Evolutionary conservation across 129 eudicot species (phyloP), one percentile per base, ranked within the genome.

Genomic region (Lactuca saligna): DNA sequence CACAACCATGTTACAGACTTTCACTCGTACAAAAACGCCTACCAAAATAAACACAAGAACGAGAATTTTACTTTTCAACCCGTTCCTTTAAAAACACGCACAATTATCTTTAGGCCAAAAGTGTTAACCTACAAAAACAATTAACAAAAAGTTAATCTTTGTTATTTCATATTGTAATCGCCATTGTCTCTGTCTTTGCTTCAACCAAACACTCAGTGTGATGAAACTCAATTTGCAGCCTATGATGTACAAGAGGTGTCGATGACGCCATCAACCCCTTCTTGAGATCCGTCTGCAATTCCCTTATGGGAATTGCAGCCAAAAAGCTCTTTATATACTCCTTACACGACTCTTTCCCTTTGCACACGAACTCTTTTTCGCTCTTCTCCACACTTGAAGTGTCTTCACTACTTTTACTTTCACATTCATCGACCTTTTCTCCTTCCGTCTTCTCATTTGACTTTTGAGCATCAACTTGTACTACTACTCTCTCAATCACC

Each of bases 271-370:
- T 75, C 61, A 90, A 77, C 64, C 97, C 97, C 72, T 79, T 90
- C 76, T 90, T 84, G 34, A 87, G 66, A 81, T 90, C 97, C 3
- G 81, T 81, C 66, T 76, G 91, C 77, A 90, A 53, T 79, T 90
- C 97, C 69, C 97, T 77, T 17, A 90, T 87, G 8, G 97, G 97
- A 17, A 90, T 85, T 8, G 97, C 91, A 39, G 97, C 95, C 80
- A 90, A 81, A 71, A 90, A 90, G 53, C 76, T 85, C 87, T 90
- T 90, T 1, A 87, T 85, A 76, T 90, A 90, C 83, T 90, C 97
- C 81, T 82, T 90, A 76, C 97, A 90, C 5, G 89, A 81, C 63
- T 85, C 89, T 83, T 85, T 90, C 35, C 97, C 97, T 57, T 69
- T 80, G 69, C 95, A 85, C 60, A 87, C 57, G 50, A 81, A 46